phyloP scores from a whole-genome alignment of 2,329 filamentous ascomycete species.

The Scedosporium aurantiacum region DNA sequence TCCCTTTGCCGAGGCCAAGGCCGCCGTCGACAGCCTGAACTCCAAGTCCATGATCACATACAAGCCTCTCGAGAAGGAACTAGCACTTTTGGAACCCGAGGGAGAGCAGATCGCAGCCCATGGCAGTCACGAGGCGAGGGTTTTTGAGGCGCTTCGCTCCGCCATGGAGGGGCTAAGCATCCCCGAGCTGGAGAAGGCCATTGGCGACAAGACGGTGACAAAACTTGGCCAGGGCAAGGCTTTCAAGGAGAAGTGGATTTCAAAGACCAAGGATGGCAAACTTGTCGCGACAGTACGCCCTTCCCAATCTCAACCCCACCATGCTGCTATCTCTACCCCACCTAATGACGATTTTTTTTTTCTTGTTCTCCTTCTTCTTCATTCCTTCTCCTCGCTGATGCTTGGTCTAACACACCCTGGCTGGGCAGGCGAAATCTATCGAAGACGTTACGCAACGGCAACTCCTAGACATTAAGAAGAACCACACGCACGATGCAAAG shows the following conservation, averaged over 20 bases:
- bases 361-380: neutral
- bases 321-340: neutral
- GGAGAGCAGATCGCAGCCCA: slow-evolving; percentile 60
- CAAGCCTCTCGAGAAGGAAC: slow-evolving; percentile 70
- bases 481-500: slow-evolving; percentile 63
- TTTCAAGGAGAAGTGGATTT: slow-evolving; percentile 70
- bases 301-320: neutral
- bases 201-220: slow-evolving; percentile 62
- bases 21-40: slow-evolving; percentile 72
- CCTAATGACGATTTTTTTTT: neutral
- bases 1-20: slow-evolving; percentile 64
- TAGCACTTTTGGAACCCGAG: slow-evolving; percentile 64
- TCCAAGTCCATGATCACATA: slow-evolving; percentile 83
- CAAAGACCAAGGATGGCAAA: slow-evolving; percentile 47
- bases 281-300: slow-evolving; percentile 39
- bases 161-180: slow-evolving; percentile 75
- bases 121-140: slow-evolving; percentile 73
- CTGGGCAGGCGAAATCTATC: slow-evolving; percentile 54
- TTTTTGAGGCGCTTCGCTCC: slow-evolving; percentile 62
- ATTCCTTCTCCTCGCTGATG: neutral
- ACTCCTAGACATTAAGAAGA: slow-evolving; percentile 61
- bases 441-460: slow-evolving; percentile 68
- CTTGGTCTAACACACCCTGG: neutral
- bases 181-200: slow-evolving; percentile 54
- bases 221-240: slow-evolving; percentile 92